Base-by-base conservation (phyloP, 768 basidiomycete species). In the Rhodocollybia butyracea region DNA sequence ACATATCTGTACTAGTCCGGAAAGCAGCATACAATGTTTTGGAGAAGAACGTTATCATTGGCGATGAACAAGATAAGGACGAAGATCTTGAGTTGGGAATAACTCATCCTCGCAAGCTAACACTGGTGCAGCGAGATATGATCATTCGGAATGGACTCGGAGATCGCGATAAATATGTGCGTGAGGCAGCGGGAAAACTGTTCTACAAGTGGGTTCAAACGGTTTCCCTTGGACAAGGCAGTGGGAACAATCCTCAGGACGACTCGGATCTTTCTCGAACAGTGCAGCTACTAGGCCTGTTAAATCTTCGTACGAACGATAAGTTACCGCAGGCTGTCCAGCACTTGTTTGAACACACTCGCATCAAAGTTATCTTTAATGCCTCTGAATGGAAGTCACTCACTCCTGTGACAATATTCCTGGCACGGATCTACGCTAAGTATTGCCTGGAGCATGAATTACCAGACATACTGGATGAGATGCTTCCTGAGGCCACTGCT, bases 111-210 rank as follows among this genome's bases (percentile, higher is more conserved):
- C 75, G 80, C 3, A 76, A 75, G 3, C 73, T 98, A 34, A 80
- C 79, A 1, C 83, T 90, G 26, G 71, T 79, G 0, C 90, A 95
- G 63, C 76, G 94, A 10, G 89, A 93, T 62, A 73, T 82, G 22
- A 81, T 96, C 45, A 82, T 96, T 1, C 79, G 81, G 24, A 84
- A 89, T 63, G 95, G 95, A 1, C 75, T 98, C 2, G 86, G 90
- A 0, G 96, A 98, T 70, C 82, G 95, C 24, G 94, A 97, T 56
- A 73, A 78, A 0, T 66, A 71, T 2, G 92, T 98, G 2, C 78
- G 85, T 26, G 72, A 78, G n/a, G 90, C 91, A 0, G 87, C 94
- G 0, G 84, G 79, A 1, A 78, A 78, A 1, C 79, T 97, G 43
- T 68, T 98, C 15, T 81, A 77, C 0, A 75, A 72, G 6, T 98